phyloP scores from a whole-genome alignment of 192 early-diverging fungal species.

The Entomortierella beljakovae region DNA sequence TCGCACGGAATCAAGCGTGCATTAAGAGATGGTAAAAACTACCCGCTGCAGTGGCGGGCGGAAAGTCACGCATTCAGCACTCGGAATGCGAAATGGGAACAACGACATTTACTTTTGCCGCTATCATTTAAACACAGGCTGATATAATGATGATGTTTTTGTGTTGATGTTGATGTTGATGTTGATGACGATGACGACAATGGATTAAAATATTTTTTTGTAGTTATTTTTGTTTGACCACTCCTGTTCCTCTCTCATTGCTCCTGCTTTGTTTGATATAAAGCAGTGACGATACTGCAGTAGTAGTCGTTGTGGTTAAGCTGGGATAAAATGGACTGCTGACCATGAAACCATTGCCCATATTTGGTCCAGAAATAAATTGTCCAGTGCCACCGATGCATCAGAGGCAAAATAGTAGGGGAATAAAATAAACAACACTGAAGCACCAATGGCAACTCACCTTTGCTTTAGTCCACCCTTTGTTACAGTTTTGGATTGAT shows the following conservation, averaged over 20 bases:
- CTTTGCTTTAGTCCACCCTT: slow-evolving; percentile 37
- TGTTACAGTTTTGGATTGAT: slow-evolving; percentile 12
- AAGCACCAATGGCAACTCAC: slow-evolving; percentile 19
- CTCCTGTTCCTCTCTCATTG: too few species aligned
- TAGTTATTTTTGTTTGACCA: not conserved
- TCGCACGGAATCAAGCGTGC: slow-evolving; percentile 15
- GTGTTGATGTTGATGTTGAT: slow-evolving; percentile 7
- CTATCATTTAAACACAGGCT: too few species aligned
- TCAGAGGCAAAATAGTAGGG: slow-evolving; percentile 2
- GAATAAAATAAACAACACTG: slow-evolving; percentile 7
- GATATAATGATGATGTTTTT: not conserved
- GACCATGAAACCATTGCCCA: not conserved
- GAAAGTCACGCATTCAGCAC: slow-evolving; percentile 15
- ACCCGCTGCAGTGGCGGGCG: slow-evolving; percentile 9
- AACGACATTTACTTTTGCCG: not conserved
- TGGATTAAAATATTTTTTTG: not conserved
- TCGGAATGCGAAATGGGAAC: not conserved
- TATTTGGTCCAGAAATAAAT: not conserved
- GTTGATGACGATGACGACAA: not conserved
- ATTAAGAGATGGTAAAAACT: slow-evolving; percentile 1
- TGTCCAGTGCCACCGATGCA: not conserved
- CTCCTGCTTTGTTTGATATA: too few species aligned
- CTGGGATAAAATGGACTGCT: slow-evolving; percentile 3
- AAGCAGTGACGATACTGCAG: not conserved
- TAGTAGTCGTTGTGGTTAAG: slow-evolving; percentile 8